Evolutionary conservation across 176 grass and related monocot species (phyloP).

Genomic region (Raddia distichophylla): DNA sequence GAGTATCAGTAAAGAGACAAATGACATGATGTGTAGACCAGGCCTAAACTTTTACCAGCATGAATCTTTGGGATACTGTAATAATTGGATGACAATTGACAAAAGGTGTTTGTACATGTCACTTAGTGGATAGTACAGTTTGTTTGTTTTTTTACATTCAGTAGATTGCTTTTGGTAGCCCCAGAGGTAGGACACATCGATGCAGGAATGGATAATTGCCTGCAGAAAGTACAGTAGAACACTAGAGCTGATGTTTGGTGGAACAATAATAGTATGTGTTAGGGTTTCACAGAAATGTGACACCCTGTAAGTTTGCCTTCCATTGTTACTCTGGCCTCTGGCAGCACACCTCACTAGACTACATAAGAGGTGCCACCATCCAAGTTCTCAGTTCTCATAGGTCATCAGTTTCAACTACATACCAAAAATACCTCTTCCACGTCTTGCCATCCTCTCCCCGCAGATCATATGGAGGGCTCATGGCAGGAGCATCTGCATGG

Average conservation of each 20-base stretch:
- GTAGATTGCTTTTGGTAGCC: neutral
- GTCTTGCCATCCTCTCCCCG: neutral
- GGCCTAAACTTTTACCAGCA: constrained; percentile 32
- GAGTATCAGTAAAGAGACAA: constrained; percentile 22
- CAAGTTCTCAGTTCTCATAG: constrained; percentile 37
- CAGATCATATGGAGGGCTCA: constrained; percentile 44
- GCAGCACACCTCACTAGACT: constrained; percentile 20
- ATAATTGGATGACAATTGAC: neutral
- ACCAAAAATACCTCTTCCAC: neutral
- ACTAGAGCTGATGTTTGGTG: neutral
- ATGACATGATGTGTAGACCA: neutral
- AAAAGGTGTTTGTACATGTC: neutral
- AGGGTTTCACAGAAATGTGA: neutral
- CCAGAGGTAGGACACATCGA: neutral
- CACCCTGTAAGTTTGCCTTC: constrained; percentile 19
- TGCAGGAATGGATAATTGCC: constrained; percentile 21
- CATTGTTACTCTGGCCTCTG: constrained; percentile 13
- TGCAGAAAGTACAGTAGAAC: constrained; percentile 8
- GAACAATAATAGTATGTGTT: constrained; percentile 18
- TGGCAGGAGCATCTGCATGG: constrained; percentile 47
- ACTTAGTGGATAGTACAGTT: neutral
- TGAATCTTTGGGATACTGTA: neutral
- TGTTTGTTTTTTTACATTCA: neutral
- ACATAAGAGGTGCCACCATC: constrained; percentile 39
- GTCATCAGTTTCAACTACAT: constrained; percentile 12